phyloP scores from a whole-genome alignment of 768 basidiomycete species.

The Tulasnella sp. region DNA sequence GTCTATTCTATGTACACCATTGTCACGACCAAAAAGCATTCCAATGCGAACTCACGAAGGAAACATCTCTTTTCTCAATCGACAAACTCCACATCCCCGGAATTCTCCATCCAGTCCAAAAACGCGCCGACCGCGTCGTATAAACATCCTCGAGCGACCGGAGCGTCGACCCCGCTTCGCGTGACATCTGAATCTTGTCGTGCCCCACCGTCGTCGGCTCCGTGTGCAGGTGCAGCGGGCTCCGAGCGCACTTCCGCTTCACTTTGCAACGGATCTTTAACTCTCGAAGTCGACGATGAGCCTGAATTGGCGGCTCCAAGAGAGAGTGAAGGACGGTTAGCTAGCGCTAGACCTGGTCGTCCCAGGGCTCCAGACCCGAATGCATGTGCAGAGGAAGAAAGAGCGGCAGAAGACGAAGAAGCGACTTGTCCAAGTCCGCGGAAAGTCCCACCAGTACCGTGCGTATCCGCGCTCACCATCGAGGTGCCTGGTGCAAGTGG shows the following conservation, averaged over 20 bases:
- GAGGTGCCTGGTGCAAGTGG: neutral
- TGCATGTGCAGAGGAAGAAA: neutral
- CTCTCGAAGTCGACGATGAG: too few species aligned
- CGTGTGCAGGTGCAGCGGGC: too few species aligned
- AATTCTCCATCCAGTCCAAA: slow-evolving; percentile 9
- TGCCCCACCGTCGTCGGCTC: neutral
- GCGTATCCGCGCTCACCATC: neutral
- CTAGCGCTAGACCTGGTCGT: neutral
- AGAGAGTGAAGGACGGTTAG: neutral
- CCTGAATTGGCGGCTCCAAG: too few species aligned
- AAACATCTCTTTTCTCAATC: too few species aligned
- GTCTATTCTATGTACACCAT: too few species aligned
- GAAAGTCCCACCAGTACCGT: neutral
- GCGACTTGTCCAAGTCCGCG: neutral
- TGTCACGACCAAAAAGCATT: neutral
- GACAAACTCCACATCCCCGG: slow-evolving; percentile 3
- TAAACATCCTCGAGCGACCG: neutral
- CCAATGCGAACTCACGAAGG: neutral
- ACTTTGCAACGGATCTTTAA: too few species aligned
- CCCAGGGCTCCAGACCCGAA: neutral
- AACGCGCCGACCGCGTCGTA: slow-evolving; percentile 1
- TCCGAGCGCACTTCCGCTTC: too few species aligned
- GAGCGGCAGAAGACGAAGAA: neutral
- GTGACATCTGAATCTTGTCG: neutral
- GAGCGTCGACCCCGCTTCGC: neutral